Evolutionary conservation across 1,284 basidiomycete genomes (phyloP), one percentile per base, ranked within the genome.

Genomic region (Takashimella tepidaria): DNA sequence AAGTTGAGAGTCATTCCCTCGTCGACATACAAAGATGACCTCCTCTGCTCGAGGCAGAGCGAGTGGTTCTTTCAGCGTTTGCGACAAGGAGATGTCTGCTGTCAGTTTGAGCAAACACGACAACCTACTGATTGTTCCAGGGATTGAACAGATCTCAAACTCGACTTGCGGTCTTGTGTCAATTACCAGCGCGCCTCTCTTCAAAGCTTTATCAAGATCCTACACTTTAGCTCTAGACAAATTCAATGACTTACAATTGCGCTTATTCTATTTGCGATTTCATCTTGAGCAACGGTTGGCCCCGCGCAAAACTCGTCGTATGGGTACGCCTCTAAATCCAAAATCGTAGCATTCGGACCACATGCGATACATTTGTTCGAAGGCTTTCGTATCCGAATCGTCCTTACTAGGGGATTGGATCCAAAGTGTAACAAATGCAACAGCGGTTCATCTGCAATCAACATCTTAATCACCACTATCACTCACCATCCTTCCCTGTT

Each of bases 1-100:
- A 40, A 92, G 79, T 66, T 91, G 87, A 0, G 92, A 96, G 72
- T 98, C 95, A 69, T 97, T 98, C 0, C 95, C 93, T 20, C 92
- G 78, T 21, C 91, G 81, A 73, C 93, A 98, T 31, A 97, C 73
- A 22, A 97, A 78, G 54, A 83, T 80, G 53, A 82, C 68, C 37
- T 79, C 63, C 2, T 37, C 10, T n/a, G 45, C 57, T 19, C 50
- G 24, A 1, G 58, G 60, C 2, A 68, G n/a, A 20, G 44, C 41
- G 3, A 53, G 44, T 2, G 70, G 70, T 6, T 55, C 40, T 2
- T 62, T 47, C 12, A 76, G 54, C 47, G 74, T 68, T 12, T 55
- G 50, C 0, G 56, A 48, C 11, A 76, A 63, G 0, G 75, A 71
- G 20, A 74, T 64, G 52, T 76, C 74, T 76, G 55, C 1, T 1